phyloP scores from a whole-genome alignment of 768 basidiomycete genomes.

The Chiua virens region DNA sequence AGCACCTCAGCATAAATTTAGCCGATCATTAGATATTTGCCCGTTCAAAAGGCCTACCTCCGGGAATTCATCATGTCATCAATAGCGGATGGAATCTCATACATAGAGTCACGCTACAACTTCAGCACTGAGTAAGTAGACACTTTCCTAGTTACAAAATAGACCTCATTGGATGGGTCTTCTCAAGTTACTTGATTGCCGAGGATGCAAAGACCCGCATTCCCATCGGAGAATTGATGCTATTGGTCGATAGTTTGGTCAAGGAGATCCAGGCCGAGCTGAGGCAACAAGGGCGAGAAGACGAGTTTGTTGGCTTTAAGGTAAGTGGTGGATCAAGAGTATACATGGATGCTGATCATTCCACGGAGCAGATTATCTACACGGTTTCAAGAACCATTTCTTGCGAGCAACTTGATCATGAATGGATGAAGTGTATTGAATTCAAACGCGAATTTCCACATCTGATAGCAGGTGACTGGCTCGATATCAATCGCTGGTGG shows the following conservation, averaged over 20 bases:
- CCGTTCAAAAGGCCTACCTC: constrained; percentile 16
- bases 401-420: constrained; percentile 40
- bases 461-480: constrained; percentile 41
- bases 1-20: neutral
- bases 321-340: constrained; percentile 20
- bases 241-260: constrained; percentile 35
- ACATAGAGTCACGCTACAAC: constrained; percentile 43
- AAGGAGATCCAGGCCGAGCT: constrained; percentile 37
- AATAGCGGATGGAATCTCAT: constrained; percentile 46
- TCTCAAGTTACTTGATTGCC: constrained; percentile 39
- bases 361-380: constrained; percentile 41
- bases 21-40: constrained; percentile 31
- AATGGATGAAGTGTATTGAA: constrained; percentile 43
- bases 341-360: neutral
- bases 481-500: neutral
- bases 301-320: constrained; percentile 45
- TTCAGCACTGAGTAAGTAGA: constrained; percentile 36
- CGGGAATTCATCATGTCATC: constrained; percentile 38
- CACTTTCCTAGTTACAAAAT: neutral
- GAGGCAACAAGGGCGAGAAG: constrained; percentile 35
- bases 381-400: constrained; percentile 37
- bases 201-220: constrained; percentile 38
- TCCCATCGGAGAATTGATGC: constrained; percentile 36
- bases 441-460: constrained; percentile 48
- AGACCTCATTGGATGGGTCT: neutral